Evolutionary conservation across 1,284 basidiomycete species (phyloP), one percentile per base, ranked within the genome.

Genomic region (Moesziomyces sp.): DNA sequence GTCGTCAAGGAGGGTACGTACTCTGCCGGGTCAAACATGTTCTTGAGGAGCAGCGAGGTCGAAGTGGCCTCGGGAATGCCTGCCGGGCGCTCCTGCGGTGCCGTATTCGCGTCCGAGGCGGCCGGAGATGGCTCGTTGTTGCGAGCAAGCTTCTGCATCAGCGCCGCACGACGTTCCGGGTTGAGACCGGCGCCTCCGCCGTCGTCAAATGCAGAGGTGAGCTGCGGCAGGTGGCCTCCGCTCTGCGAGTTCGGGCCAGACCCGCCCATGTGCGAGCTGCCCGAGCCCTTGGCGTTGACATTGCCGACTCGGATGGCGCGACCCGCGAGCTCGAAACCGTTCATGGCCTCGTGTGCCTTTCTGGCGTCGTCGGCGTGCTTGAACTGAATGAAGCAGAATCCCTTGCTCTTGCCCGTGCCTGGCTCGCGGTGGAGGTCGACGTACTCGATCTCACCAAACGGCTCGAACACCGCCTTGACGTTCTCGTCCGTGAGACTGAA

Each of bases 291-390:
- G 24, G 78, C 72, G 46, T 75, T 76, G 53, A 81, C 80, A 18
- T 78, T 77, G 24, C 80, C 78, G 3, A 83, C 79, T n/a, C 76
- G 52, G 55, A 83, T 83, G 58, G 91, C 91, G 66, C 96, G 90
- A 48, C 94, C 97, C 48, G 97, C 96, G 53, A 99, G 88, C 79
- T 97, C 94, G 82, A 99, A 98, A 13, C 93, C 93, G 87, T 98
- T 94, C 94, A 99, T 98, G 77, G 97, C 93, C 81, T 97, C 94
- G 43, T 96, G 86, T 18, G 96, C 96, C 90, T 95, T 95, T 84
- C 93, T 92, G 19, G 97, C 96, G 83, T 97, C 92, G 80, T 94
- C 91, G 18, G 90, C 87, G 51, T 92, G 88, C 81, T 93, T 93
- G 85, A 94, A 80, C 90, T 99, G 97, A 46, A 99, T 92, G 84